A percentile compares a stretch with the other conserved stretches of the same genome.
phyloP scores from a whole-genome alignment of 306 rosid genomes.

The Trifolium dubium region DNA sequence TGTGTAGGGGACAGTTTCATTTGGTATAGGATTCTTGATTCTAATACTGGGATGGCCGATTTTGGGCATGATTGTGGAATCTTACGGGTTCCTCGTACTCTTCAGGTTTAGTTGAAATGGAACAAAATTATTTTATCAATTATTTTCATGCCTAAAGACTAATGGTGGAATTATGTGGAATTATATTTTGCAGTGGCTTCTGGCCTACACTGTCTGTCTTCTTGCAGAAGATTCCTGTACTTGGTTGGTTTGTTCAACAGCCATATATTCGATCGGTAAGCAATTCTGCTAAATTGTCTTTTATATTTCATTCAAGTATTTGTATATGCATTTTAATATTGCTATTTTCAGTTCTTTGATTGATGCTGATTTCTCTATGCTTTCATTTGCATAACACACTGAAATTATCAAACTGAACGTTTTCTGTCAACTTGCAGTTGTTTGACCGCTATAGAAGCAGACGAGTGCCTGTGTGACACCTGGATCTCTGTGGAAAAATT shows the following conservation, averaged over 20 bases:
- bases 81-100: slow-evolving; percentile 85
- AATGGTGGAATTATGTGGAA: slow-evolving; percentile 49
- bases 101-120: slow-evolving; percentile 68
- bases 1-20: slow-evolving; percentile 87
- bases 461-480: slow-evolving; percentile 82
- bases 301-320: slow-evolving; percentile 12
- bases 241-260: slow-evolving; percentile 93
- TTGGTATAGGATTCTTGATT: slow-evolving; percentile 85
- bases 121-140: slow-evolving; percentile 23
- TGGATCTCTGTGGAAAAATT: slow-evolving; percentile 37
- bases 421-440: slow-evolving; percentile 59
- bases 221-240: slow-evolving; percentile 89
- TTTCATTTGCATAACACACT: slow-evolving; percentile 13
- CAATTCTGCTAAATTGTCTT: slow-evolving; percentile 34
- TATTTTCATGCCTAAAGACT: slow-evolving; percentile 35
- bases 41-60: slow-evolving; percentile 97
- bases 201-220: slow-evolving; percentile 99
- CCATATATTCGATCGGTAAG: slow-evolving; percentile 87
- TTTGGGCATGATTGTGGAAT: slow-evolving; percentile 90
- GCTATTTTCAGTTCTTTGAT: not conserved
- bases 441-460: slow-evolving; percentile 81
- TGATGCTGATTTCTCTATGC: slow-evolving; percentile 9
- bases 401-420: slow-evolving; percentile 22
- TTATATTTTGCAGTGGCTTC: slow-evolving; percentile 79
- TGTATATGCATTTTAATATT: slow-evolving; percentile 1